Base-by-base conservation (phyloP, 1,284 basidiomycete genomes). In the Trametes versicolor region DNA sequence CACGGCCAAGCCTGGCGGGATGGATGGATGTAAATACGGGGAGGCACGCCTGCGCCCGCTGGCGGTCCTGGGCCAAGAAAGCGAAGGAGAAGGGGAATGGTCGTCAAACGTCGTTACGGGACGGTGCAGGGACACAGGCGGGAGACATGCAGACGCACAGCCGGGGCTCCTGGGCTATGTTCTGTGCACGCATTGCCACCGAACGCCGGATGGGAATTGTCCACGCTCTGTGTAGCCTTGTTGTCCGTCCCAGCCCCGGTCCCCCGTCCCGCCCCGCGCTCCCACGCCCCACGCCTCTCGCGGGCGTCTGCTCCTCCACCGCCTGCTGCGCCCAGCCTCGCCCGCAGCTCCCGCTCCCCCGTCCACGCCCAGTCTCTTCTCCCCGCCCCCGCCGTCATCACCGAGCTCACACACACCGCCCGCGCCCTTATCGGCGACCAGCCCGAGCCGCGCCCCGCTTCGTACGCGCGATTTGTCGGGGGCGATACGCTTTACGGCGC, bases 151-250 rank as follows among this genome's bases (percentile, higher is more conserved):
- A 43, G 45, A 47, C 48, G 62, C 64, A 59, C 62, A 55, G 67
- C 54, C 63, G 39, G 50, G 43, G 41, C n/a, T 47, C 47, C 43
- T 12, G n/a, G 47, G 52, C 53, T 58, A 52, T 53, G 63, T 61
- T 41, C 43, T 51, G 53, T 21, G 41, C 4, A 32, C 59, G 67
- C 67, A 65, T 65, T 68, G 67, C 67, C 67, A 65, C 67, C 60
- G 60, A 56, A 59, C 63, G 58, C 60, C 50, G 17, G 56, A 47
- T 43, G 54, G 41, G 54, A 55, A 29, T 21, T 45, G 10, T 10
- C 45, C 45, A 27, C 21, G 17, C 29, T 41, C 37, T 61, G 61
- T 62, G 60, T 62, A 36, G 48, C n/a, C 60, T 45, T 57, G 54
- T 62, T 62, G 61, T 62, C 12, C 13, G 12, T 17, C 17, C 32